These are phyloP conservation scores for Wallacemonas sp. DNA, from an alignment of 208 protist species.

Conservation along the genomic window DNA sequence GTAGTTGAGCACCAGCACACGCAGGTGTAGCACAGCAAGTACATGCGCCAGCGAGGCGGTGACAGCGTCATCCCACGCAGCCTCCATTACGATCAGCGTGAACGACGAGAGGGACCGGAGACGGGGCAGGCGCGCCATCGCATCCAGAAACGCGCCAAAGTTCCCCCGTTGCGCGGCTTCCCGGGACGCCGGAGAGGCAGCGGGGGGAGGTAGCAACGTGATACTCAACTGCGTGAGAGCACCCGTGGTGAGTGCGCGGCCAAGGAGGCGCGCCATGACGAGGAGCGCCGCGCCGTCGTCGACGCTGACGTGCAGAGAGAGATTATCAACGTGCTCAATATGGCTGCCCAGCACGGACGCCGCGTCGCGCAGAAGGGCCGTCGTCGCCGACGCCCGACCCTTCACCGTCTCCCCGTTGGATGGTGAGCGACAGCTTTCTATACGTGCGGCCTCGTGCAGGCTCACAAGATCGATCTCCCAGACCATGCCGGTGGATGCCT, in stretches of 20 bases:
- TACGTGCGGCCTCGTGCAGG: not conserved
- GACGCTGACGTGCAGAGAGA: slow-evolving; percentile 3
- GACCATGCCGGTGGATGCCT: not conserved
- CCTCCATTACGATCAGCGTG: slow-evolving; percentile 9
- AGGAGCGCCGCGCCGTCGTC: not conserved
- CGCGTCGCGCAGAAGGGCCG: not conserved
- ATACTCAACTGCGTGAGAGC: not conserved
- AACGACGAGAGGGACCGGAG: slow-evolving; percentile 28
- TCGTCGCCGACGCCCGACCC: too few relatives aligned
- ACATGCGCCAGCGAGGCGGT: slow-evolving; percentile 26
- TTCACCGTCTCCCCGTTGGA: not conserved
- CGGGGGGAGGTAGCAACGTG: slow-evolving; percentile 7
- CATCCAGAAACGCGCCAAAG: slow-evolving; percentile 3
- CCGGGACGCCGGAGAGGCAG: slow-evolving; percentile 12
- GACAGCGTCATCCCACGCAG: slow-evolving; percentile 27
- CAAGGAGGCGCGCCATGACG: not conserved
- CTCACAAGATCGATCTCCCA: not conserved
- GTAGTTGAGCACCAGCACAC: slow-evolving; percentile 23
- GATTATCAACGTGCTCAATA: not conserved
- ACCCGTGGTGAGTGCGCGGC: not conserved
- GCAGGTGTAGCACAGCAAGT: slow-evolving; percentile 20
- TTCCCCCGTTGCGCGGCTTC: not conserved
- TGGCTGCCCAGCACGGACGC: not conserved
- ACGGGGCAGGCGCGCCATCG: slow-evolving; percentile 13
- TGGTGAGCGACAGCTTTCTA: not conserved